Base-by-base conservation (phyloP, 2,329 filamentous ascomycete genomes). In the Magnaporthales sp. region DNA sequence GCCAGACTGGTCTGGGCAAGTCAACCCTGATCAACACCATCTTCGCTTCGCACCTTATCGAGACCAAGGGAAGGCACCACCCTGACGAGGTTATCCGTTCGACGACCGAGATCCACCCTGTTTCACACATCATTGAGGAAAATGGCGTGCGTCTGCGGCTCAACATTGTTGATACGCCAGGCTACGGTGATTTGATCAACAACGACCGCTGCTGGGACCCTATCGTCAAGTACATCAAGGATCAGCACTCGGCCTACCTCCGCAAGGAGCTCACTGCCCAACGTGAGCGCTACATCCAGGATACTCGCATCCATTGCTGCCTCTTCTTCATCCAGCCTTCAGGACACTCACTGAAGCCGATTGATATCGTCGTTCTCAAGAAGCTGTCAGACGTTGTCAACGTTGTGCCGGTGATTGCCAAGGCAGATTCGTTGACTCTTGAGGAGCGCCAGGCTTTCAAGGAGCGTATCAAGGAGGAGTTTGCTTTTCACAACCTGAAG, bases 171-270 rank as follows among this genome's bases (percentile, higher is more conserved):
- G 95, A 99, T 79, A 99, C 95, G 70, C 95, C 95, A 70, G 95
- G 95, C 71, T 99, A 99, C 76, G 95, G 95, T 76, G 95, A 99
- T 76, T 88, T 97, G 77, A 95, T 99, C 81, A 99, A 99, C 88
- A 99, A 99, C 81, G 95, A 99, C 83, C 91, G 95, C 86, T 99
- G 95, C 89, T 99, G 95, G 95, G 95, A 99, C 78, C 95, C 95
- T 70, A 99, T 99, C 79, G 94, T 99, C 86, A 99, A 99, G 86
- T 99, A 99, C 83, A 99, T 99, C 87, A 99, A 99, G 87, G 95
- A 99, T 81, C 95, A 99, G 85, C 95, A 99, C 86, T 97, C 93
- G 66, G 94, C 95, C 75, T 99, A 98, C 84, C 89, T 99, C 74
- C 92, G 95, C 81, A 99, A 99, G 87, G 95, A 99, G 81, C 92